Conservation (phyloP, 2,329 filamentous ascomycete species). For the Pseudohalonectria lignicola region DNA sequence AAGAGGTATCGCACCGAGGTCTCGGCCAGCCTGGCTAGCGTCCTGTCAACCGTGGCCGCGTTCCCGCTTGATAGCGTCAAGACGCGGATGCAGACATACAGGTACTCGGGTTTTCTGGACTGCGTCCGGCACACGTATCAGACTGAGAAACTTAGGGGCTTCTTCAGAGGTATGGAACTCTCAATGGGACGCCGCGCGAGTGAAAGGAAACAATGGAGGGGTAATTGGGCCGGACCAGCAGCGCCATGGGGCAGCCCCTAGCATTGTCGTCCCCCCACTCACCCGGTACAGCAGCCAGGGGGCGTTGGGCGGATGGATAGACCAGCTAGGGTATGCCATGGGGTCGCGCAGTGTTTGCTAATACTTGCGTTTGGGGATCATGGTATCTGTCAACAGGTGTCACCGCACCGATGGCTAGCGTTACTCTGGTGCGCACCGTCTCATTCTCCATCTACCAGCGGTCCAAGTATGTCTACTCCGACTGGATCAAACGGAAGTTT, state of each 20-base stretch:
- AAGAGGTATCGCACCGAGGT: conserved; percentile 75
- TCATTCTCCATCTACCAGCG: conserved; percentile 52
- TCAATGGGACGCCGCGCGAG: too few species aligned
- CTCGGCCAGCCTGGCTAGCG: conserved; percentile 64
- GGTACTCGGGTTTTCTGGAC: conserved; percentile 62
- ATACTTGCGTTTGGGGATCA: too few species aligned
- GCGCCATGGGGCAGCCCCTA: too few species aligned
- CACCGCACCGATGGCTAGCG: conserved; percentile 60
- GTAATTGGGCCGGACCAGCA: too few species aligned
- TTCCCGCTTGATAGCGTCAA: conserved; percentile 86
- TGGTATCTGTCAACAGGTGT: conserved; percentile 54
- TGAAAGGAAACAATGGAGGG: too few species aligned
- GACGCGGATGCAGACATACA: conserved; percentile 81
- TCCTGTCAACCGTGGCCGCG: conserved; percentile 68
- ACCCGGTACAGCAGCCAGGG: too few species aligned
- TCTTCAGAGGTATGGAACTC: conserved; percentile 59
- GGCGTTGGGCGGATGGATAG: too few species aligned
- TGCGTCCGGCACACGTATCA: conserved; percentile 68
- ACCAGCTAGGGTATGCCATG: too few species aligned
- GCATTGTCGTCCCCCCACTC: background rate
- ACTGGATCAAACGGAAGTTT: conserved; percentile 56
- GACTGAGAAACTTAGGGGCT: conserved; percentile 61
- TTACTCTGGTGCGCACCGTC: conserved; percentile 25
- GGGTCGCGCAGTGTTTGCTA: too few species aligned
- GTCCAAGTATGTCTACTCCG: conserved; percentile 63